Evolutionary conservation across 2,329 filamentous ascomycete genomes (phyloP).

Genomic region (Pestalotiopsis sp.): DNA sequence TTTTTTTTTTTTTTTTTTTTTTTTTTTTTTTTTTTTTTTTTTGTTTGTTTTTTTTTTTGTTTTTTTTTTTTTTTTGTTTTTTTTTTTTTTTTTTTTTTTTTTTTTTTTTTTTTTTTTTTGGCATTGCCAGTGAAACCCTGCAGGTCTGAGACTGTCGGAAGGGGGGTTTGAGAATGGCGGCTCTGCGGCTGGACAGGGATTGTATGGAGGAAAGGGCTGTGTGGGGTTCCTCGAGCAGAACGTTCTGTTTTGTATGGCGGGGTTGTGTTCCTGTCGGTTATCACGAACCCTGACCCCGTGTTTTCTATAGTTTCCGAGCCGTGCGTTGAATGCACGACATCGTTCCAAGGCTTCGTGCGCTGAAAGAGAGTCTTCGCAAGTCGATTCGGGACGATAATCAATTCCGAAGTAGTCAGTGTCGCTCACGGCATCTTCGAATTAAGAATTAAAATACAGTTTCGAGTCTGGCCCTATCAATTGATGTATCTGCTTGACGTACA

Average conservation of each 20-base stretch:
- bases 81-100: background rate
- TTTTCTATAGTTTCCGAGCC: background rate
- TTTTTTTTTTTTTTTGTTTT: background rate
- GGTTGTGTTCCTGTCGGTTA: background rate
- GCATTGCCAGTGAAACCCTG: slow-evolving; percentile 11
- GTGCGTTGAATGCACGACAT: background rate
- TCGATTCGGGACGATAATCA: too few species aligned
- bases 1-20: too few species aligned
- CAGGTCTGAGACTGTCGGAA: slow-evolving; percentile 13
- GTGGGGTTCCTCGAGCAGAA: background rate
- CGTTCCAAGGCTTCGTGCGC: background rate
- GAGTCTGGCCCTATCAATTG: too few species aligned
- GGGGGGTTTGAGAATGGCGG: slow-evolving; percentile 11
- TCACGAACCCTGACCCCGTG: background rate
- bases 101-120: background rate
- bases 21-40: too few species aligned
- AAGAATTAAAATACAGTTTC: background rate
- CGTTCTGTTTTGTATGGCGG: background rate
- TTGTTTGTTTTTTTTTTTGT: background rate
- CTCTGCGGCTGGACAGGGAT: slow-evolving; percentile 8
- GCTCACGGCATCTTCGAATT: background rate
- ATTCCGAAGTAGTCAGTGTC: background rate
- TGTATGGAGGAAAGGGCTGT: background rate
- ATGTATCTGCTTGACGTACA: too few species aligned
- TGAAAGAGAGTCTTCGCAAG: background rate